Evolutionary conservation across 2,329 filamentous ascomycete species (phyloP).

Genomic region (Albophoma yamanashiensis): DNA sequence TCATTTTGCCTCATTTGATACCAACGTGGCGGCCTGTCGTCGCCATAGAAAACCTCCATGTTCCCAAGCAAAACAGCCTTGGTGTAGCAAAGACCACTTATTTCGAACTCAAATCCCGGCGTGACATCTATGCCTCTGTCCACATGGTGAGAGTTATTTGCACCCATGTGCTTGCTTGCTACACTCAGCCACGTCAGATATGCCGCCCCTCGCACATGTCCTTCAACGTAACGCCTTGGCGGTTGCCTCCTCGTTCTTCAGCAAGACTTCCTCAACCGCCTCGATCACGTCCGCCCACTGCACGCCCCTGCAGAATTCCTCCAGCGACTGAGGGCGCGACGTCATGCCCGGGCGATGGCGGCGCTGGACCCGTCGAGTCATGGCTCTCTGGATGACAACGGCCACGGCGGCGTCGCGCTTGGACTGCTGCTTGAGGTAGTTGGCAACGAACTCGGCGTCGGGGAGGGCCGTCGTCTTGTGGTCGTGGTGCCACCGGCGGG

Average conservation of each 20-base stretch:
- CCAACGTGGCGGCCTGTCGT: background rate
- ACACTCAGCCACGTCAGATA: background rate
- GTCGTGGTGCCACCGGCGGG: constrained; percentile 26
- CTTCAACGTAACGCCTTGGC: constrained; percentile 9
- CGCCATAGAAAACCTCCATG: background rate
- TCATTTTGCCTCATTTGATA: background rate
- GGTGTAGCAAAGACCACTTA: background rate
- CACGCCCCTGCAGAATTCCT: constrained; percentile 21
- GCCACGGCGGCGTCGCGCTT: constrained; percentile 23
- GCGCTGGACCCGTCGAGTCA: constrained; percentile 14
- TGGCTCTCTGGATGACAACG: constrained; percentile 19
- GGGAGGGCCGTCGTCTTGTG: constrained; percentile 20
- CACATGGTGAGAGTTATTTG: background rate
- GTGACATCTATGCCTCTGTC: background rate
- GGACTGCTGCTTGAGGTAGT: constrained; percentile 24
- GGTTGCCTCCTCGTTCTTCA: constrained; percentile 12
- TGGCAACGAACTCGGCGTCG: constrained; percentile 19
- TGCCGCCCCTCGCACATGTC: background rate
- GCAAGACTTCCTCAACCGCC: constrained; percentile 18
- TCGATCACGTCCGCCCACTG: constrained; percentile 23
- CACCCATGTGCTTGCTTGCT: background rate
- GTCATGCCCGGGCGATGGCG: constrained; percentile 1
- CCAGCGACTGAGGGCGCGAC: constrained; percentile 14
- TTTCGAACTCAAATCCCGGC: background rate
- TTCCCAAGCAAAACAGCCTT: background rate